phyloP scores from a whole-genome alignment of 805 yeast species.

The Hanseniaspora occidentalis region DNA sequence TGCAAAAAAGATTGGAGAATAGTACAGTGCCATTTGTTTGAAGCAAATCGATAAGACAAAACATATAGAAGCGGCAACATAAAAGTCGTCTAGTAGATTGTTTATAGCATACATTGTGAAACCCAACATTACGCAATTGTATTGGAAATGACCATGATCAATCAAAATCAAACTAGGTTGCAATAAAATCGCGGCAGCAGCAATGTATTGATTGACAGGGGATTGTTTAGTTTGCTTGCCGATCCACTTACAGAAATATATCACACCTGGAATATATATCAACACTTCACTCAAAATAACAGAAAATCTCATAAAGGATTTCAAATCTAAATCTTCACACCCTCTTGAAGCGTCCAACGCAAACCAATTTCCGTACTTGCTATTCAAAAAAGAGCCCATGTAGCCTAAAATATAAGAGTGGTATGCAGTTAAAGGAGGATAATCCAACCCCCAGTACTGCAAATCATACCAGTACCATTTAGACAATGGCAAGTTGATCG shows the following conservation, averaged over 20 bases:
- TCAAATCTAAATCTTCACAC: conserved; percentile 49
- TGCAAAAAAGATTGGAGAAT: conserved; percentile 78
- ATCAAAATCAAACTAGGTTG: conserved; percentile 76
- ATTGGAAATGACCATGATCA: conserved; percentile 97
- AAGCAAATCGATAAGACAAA: conserved; percentile 71
- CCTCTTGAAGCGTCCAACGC: conserved; percentile 65
- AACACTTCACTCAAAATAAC: conserved; percentile 64
- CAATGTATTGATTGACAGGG: conserved; percentile 64
- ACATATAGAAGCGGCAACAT: conserved; percentile 57
- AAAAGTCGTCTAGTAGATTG: conserved; percentile 50
- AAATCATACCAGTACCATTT: conserved; percentile 87
- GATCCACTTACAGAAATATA: conserved; percentile 56
- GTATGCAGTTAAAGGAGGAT: conserved; percentile 93
- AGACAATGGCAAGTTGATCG: conserved; percentile 56
- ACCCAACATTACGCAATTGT: conserved; percentile 90
- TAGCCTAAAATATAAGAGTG: conserved; percentile 76
- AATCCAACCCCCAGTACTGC: conserved; percentile 92
- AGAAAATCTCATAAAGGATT: conserved; percentile 75
- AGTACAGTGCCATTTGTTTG: conserved; percentile 93
- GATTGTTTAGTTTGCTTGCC: conserved; percentile 36
- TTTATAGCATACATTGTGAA: conserved; percentile 56
- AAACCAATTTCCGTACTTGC: conserved; percentile 60
- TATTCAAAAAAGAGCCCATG: conserved; percentile 51
- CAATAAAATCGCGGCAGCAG: conserved; percentile 65
- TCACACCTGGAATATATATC: conserved; percentile 69